Evolutionary conservation across 805 yeast genomes (phyloP).

Genomic region (Cyberlindnera mycetangii): DNA sequence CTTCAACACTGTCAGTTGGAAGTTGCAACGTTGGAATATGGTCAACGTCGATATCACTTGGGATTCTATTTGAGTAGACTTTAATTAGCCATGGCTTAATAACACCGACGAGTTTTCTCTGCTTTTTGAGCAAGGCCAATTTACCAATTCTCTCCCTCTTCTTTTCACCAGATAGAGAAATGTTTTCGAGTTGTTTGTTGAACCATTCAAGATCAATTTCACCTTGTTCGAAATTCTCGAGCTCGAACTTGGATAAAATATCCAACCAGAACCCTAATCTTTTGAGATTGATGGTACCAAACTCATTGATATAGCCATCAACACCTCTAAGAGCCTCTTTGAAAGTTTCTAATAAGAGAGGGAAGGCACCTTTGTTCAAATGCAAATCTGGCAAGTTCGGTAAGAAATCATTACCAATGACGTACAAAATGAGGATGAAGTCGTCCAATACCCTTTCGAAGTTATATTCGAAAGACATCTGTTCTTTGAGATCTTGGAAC

Average conservation of each 20-base stretch:
- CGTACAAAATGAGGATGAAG: constrained; percentile 86
- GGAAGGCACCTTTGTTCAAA: constrained; percentile 94
- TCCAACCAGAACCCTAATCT: constrained; percentile 76
- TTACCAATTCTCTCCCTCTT: constrained; percentile 66
- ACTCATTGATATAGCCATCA: constrained; percentile 83
- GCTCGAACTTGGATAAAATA: constrained; percentile 73
- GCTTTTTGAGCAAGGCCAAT: constrained; percentile 62
- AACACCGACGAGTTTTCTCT: constrained; percentile 65
- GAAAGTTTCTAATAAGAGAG: constrained; percentile 84
- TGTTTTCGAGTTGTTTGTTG: constrained; percentile 76
- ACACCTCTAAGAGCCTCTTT: constrained; percentile 69
- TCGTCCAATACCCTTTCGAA: constrained; percentile 92
- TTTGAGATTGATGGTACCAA: constrained; percentile 74
- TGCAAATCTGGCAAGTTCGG: constrained; percentile 95
- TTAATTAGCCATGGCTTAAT: constrained; percentile 47
- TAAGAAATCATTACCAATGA: constrained; percentile 96
- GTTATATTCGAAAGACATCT: constrained; percentile 62
- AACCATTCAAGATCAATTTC: constrained; percentile 90
- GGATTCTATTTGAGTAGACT: constrained; percentile 30
- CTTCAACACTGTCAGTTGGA: constrained; percentile 38
- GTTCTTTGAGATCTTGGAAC: constrained; percentile 65
- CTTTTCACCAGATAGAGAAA: constrained; percentile 68
- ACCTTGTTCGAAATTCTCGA: constrained; percentile 79
- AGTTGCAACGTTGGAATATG: constrained; percentile 44
- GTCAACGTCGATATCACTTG: constrained; percentile 27